A percentile compares a stretch with the other conserved stretches of the same genome.
phyloP scores from a whole-genome alignment of 208 protist species.

The Endotrypanum monterogeii region DNA sequence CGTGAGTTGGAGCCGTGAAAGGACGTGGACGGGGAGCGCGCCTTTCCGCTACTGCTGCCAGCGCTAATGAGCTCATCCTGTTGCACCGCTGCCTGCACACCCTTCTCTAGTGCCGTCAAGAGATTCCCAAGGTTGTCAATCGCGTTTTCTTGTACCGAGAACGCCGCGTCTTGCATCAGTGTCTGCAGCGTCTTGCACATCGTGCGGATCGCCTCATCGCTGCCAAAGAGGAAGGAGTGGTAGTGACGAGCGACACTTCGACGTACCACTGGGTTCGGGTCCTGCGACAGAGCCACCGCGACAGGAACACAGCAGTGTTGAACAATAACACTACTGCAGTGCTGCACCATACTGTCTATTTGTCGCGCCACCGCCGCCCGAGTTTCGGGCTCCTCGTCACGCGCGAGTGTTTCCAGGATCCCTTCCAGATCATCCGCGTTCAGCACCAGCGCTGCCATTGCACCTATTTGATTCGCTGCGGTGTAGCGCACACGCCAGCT shows the following conservation, averaged over 20 bases:
- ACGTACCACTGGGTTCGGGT: conserved; percentile 58
- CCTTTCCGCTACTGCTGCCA: neutral
- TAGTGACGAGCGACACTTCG: conserved; percentile 47
- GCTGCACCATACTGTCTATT: conserved; percentile 37
- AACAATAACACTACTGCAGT: conserved; percentile 23
- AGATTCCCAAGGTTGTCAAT: conserved; percentile 44
- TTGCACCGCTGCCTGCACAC: conserved; percentile 23
- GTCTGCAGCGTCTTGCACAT: conserved; percentile 41
- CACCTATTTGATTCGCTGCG: conserved; percentile 49
- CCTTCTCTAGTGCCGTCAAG: conserved; percentile 27
- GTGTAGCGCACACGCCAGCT: conserved; percentile 85
- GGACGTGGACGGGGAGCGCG: conserved; percentile 7
- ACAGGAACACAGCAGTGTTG: conserved; percentile 38
- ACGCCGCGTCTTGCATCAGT: conserved; percentile 49
- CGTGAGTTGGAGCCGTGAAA: conserved; percentile 21
- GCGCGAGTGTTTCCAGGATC: conserved; percentile 47
- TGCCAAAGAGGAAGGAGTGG: conserved; percentile 47
- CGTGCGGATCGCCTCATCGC: conserved; percentile 30
- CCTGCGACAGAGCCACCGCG: conserved; percentile 51
- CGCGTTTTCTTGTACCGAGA: conserved; percentile 48
- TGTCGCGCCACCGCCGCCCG: conserved; percentile 70
- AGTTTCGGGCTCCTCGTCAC: conserved; percentile 70
- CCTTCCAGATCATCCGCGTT: conserved; percentile 49
- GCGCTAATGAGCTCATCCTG: neutral
- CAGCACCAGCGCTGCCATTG: conserved; percentile 42